Conservation (phyloP, 805 yeast genomes). For the Pichia scutulata region DNA sequence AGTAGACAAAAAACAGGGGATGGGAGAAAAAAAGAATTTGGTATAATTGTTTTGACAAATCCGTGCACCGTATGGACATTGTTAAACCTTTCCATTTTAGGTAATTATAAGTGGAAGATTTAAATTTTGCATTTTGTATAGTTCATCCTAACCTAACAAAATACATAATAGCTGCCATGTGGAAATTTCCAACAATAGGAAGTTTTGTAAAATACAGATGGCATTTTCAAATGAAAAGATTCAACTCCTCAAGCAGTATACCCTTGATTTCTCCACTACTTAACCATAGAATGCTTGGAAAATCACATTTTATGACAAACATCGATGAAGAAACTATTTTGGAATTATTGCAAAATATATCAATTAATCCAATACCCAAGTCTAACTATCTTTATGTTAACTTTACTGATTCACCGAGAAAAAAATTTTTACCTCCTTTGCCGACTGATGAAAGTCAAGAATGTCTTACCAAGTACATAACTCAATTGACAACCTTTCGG, state of each 20-base stretch:
- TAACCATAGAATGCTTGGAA: slow-evolving; percentile 6
- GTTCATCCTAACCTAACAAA: too few species aligned
- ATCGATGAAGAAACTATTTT: slow-evolving; percentile 17
- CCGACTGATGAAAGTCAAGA: slow-evolving; percentile 9
- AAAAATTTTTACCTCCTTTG: slow-evolving; percentile 13
- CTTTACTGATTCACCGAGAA: slow-evolving; percentile 15
- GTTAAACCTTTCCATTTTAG: not conserved
- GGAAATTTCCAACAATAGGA: not conserved
- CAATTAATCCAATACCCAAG: slow-evolving; percentile 16
- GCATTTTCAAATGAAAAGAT: not conserved
- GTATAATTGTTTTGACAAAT: not conserved
- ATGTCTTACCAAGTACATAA: slow-evolving; percentile 14
- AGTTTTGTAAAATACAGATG: not conserved
- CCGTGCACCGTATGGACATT: not conserved
- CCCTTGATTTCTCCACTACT: slow-evolving; percentile 7
- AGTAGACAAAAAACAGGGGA: not conserved
- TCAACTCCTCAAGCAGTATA: not conserved
- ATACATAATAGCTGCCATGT: not conserved
- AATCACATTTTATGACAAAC: slow-evolving; percentile 5
- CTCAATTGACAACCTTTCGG: slow-evolving; percentile 14
- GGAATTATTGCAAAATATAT: slow-evolving; percentile 17
- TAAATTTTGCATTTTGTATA: not conserved
- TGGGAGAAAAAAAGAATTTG: not conserved
- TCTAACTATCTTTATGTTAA: slow-evolving; percentile 17
- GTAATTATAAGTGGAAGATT: not conserved